Evolutionary conservation across 1,284 basidiomycete species (phyloP).

Genomic region (Anthracocystis walkeri): DNA sequence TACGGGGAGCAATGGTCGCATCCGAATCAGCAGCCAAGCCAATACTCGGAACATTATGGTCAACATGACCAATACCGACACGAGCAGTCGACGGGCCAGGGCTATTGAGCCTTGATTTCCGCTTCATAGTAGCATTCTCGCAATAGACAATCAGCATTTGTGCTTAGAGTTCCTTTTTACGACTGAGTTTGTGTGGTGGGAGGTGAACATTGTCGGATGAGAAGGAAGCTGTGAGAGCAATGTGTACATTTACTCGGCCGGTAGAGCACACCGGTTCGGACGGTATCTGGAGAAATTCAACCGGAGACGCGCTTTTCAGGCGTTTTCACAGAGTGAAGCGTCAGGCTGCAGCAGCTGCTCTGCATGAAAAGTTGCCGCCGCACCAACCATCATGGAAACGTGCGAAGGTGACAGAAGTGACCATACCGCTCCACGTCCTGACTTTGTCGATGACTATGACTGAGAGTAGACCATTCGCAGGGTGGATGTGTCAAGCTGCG

Average conservation of each 20-base stretch:
- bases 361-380: neutral
- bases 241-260: slow-evolving; percentile 4
- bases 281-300: slow-evolving; percentile 2
- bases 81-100: slow-evolving; percentile 1
- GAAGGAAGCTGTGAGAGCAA: neutral
- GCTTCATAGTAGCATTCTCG: neutral
- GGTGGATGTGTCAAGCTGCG: too few species aligned
- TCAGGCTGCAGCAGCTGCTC: neutral
- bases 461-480: too few species aligned
- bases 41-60: slow-evolving; percentile 7
- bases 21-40: neutral
- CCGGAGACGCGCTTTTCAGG: neutral
- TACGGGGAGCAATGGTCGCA: slow-evolving; percentile 22
- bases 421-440: too few species aligned
- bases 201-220: neutral
- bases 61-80: slow-evolving; percentile 21
- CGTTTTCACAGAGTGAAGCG: slow-evolving; percentile 11
- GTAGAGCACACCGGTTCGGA: slow-evolving; percentile 1
- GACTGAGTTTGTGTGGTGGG: neutral
- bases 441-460: too few species aligned
- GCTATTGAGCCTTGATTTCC: slow-evolving; percentile 7
- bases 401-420: neutral
- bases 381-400: slow-evolving; percentile 1
- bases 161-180: neutral
- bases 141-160: slow-evolving; percentile 1